Evolutionary conservation across 768 basidiomycete species (phyloP).

Genomic region (Pulveroboletus frians): DNA sequence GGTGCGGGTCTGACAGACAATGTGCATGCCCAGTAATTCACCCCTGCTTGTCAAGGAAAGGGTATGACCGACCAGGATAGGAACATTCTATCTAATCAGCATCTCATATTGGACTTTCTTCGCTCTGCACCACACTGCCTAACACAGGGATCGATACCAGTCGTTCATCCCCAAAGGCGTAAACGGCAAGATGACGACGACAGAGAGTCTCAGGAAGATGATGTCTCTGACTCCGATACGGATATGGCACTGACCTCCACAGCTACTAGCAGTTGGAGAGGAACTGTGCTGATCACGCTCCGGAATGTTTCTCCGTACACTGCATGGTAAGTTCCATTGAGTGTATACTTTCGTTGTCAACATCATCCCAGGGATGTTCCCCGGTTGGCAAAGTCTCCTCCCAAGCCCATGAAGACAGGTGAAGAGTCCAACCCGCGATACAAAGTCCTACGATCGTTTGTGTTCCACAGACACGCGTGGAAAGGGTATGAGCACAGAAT

Average conservation of each 20-base stretch:
- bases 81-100: constrained; percentile 87
- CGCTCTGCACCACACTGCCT: constrained; percentile 65
- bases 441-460: constrained; percentile 70
- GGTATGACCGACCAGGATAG: constrained; percentile 92
- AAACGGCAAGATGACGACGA: constrained; percentile 42
- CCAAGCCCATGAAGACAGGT: constrained; percentile 42
- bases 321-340: constrained; percentile 52
- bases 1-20: constrained; percentile 44
- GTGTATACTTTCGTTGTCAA: constrained; percentile 10
- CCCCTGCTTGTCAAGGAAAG: constrained; percentile 46
- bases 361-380: constrained; percentile 60
- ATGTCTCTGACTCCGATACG: constrained; percentile 13
- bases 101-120: constrained; percentile 76
- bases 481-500: constrained; percentile 90
- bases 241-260: neutral
- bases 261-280: constrained; percentile 35
- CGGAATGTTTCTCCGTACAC: constrained; percentile 86
- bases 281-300: constrained; percentile 81
- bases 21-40: neutral
- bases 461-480: constrained; percentile 66
- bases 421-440: constrained; percentile 61
- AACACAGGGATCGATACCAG: constrained; percentile 50
- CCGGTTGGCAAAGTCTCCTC: constrained; percentile 70
- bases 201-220: constrained; percentile 30
- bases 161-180: constrained; percentile 37